A percentile compares a stretch with the other conserved stretches of the same genome.
These are phyloP conservation scores for Cladophialophora psammophila DNA, from an alignment of 2,329 filamentous ascomycete species.

Conservation along the genomic window DNA sequence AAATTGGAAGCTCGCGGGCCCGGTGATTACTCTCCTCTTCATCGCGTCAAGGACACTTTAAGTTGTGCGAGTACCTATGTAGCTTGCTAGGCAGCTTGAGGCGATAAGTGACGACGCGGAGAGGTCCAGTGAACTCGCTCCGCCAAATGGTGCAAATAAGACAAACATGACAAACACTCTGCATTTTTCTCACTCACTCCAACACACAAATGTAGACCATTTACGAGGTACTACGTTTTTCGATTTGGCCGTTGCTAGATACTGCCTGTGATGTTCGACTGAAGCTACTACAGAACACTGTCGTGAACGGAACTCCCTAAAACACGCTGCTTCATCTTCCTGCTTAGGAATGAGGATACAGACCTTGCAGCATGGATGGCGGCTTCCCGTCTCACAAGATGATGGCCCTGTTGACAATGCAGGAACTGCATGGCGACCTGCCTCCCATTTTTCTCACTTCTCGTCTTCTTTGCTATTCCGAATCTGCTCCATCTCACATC, in stretches of 20 bases:
- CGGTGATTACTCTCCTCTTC: background rate
- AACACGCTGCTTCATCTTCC: background rate
- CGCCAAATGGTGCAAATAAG: background rate
- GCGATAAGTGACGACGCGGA: background rate
- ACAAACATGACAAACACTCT: background rate
- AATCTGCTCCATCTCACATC: conserved; percentile 12
- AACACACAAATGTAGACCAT: background rate
- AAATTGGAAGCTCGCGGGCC: background rate
- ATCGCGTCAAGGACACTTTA: background rate
- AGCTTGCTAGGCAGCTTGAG: background rate
- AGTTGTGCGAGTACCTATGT: too few relatives aligned
- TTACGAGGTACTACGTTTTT: background rate
- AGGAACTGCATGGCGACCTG: conserved; percentile 23
- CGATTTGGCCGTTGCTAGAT: background rate
- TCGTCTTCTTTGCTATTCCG: conserved; percentile 2
- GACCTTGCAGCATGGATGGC: background rate
- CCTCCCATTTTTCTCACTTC: conserved; percentile 1
- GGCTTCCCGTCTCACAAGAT: conserved; percentile 9
- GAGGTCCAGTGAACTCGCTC: background rate
- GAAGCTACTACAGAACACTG: background rate
- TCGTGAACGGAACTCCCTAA: background rate
- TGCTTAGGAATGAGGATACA: background rate
- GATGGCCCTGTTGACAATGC: conserved; percentile 6
- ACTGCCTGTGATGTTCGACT: background rate
- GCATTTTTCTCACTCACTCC: background rate